phyloP scores from a whole-genome alignment of 495 filamentous ascomycete genomes.

The Gamarada debralockiae region DNA sequence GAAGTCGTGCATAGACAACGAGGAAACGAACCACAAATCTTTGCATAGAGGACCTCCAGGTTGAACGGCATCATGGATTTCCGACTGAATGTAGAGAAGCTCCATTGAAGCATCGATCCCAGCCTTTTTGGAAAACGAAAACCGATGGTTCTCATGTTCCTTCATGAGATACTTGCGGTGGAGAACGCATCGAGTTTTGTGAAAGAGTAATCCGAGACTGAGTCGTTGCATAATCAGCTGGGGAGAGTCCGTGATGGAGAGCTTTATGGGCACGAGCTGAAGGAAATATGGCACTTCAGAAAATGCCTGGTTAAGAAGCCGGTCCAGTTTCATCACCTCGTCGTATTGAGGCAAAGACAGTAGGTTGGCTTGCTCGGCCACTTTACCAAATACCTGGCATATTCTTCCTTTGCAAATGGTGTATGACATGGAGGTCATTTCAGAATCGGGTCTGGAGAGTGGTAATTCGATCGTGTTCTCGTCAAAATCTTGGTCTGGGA shows the following conservation, averaged over 20 bases:
- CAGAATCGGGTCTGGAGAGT: constrained; percentile 35
- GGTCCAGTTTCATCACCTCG: constrained; percentile 63
- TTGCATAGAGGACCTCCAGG: constrained; percentile 35
- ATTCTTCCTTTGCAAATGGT: constrained; percentile 41
- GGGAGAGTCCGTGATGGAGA: constrained; percentile 60
- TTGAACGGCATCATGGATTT: constrained; percentile 32
- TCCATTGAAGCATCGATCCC: constrained; percentile 66
- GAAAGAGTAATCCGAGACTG: constrained; percentile 65
- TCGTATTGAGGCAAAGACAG: constrained; percentile 49
- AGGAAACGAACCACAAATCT: constrained; percentile 40
- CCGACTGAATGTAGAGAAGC: constrained; percentile 47
- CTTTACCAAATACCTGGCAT: constrained; percentile 31
- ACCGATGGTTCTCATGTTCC: constrained; percentile 52
- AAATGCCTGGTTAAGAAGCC: constrained; percentile 54
- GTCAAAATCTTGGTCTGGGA: constrained; percentile 46
- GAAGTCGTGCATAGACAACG: constrained; percentile 42
- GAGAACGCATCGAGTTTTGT: constrained; percentile 69
- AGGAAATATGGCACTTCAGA: constrained; percentile 54
- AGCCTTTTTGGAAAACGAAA: constrained; percentile 60
- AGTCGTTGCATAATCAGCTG: constrained; percentile 65
- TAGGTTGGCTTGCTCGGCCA: constrained; percentile 36
- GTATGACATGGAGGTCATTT: constrained; percentile 46
- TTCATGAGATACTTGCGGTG: constrained; percentile 68
- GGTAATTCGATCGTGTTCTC: constrained; percentile 39
- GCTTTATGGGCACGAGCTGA: constrained; percentile 51